Evolutionary conservation across 352 stramenopile genomes (phyloP).

Genomic region (Phytophthora palmivora): DNA sequence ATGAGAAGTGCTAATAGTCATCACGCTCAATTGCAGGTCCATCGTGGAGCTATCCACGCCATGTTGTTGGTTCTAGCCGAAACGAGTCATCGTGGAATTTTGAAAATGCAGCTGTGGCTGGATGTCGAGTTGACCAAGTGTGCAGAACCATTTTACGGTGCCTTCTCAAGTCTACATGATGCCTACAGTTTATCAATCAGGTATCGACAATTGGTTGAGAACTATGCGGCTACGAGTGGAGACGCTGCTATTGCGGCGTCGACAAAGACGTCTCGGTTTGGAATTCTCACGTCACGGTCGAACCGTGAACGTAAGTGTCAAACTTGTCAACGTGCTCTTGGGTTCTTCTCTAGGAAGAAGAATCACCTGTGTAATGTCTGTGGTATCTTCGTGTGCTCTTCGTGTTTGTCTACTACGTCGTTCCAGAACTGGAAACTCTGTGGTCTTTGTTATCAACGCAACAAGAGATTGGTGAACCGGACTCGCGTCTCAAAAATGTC

Average conservation of each 20-base stretch:
- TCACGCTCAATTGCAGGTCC: slow-evolving; percentile 50
- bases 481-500: slow-evolving; percentile 61
- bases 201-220: slow-evolving; percentile 69
- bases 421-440: slow-evolving; percentile 74
- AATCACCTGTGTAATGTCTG: slow-evolving; percentile 71
- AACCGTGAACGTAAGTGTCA: slow-evolving; percentile 67
- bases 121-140: slow-evolving; percentile 68
- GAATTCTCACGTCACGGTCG: slow-evolving; percentile 37
- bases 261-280: slow-evolving; percentile 38
- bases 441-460: slow-evolving; percentile 65
- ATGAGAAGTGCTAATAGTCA: slow-evolving; percentile 52
- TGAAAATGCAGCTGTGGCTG: slow-evolving; percentile 80
- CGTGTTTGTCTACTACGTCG: slow-evolving; percentile 65
- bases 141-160: slow-evolving; percentile 57
- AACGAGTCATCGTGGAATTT: slow-evolving; percentile 56
- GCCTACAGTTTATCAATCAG: slow-evolving; percentile 73
- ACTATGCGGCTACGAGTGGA: slow-evolving; percentile 42
- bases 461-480: slow-evolving; percentile 65
- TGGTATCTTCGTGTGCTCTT: slow-evolving; percentile 65
- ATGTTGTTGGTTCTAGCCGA: slow-evolving; percentile 67
- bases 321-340: slow-evolving; percentile 65
- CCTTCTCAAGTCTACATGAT: slow-evolving; percentile 71
- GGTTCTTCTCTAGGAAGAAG: slow-evolving; percentile 68
- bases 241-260: slow-evolving; percentile 33
- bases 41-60: slow-evolving; percentile 67